Percentiles rank a stretch among this genome's conserved stretches.
Evolutionary conservation across 2,329 filamentous ascomycete genomes (phyloP).

Genomic region (Cercospora nicotianae): DNA sequence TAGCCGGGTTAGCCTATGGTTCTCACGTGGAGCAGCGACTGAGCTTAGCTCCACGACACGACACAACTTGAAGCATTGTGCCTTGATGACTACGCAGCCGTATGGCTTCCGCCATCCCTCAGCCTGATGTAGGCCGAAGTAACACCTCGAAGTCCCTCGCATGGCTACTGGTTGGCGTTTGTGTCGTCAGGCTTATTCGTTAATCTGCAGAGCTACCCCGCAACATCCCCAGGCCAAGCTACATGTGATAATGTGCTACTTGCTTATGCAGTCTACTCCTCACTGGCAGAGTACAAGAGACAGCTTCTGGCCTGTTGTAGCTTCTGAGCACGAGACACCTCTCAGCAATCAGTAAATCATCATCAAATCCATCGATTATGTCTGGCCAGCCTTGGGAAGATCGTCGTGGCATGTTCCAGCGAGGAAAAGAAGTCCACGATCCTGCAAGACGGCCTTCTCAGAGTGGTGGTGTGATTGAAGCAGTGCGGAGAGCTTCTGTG

Average conservation of each 20-base stretch:
- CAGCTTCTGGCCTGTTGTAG: constrained; percentile 7
- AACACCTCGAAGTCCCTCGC: constrained; percentile 1
- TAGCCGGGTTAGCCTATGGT: neutral
- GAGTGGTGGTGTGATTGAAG: constrained; percentile 29
- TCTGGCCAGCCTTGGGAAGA: constrained; percentile 32
- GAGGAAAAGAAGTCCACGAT: constrained; percentile 38
- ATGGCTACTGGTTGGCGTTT: neutral
- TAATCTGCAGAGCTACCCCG: constrained; percentile 21
- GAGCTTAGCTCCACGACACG: neutral
- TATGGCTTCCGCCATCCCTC: neutral
- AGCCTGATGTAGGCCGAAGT: constrained; percentile 15
- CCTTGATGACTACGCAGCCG: constrained; percentile 8
- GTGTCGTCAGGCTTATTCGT: constrained; percentile 8
- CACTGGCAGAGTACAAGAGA: constrained; percentile 7
- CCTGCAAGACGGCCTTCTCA: constrained; percentile 25
- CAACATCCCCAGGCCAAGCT: constrained; percentile 2
- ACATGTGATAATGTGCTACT: constrained; percentile 14
- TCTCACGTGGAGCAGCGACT: neutral
- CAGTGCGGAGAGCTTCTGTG: constrained; percentile 32
- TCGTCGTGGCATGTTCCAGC: constrained; percentile 38
- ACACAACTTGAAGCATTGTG: neutral
- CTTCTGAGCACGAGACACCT: constrained; percentile 13
- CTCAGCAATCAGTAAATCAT: neutral
- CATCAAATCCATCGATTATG: constrained; percentile 11
- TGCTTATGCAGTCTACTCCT: constrained; percentile 17